phyloP scores from a whole-genome alignment of 2,329 filamentous ascomycete genomes.

The Teratosphaeriaceae sp. region DNA sequence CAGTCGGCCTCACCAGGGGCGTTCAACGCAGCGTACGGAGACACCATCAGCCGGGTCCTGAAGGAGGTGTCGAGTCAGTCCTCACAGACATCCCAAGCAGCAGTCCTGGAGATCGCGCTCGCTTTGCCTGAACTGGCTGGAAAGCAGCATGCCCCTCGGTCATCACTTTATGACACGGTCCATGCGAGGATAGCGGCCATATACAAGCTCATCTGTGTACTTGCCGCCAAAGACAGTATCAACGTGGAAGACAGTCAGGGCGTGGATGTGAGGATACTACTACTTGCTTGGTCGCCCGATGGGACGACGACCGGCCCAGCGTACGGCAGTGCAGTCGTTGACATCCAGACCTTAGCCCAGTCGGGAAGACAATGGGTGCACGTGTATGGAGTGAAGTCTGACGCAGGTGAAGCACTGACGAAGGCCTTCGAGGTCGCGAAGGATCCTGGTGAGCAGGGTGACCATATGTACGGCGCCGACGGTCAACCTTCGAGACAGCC shows the following conservation, averaged over 20 bases:
- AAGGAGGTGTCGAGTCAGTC: slow-evolving; percentile 33
- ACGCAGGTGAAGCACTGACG: slow-evolving; percentile 56
- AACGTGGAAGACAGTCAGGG: slow-evolving; percentile 61
- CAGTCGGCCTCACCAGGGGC: slow-evolving; percentile 34
- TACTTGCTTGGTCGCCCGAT: slow-evolving; percentile 55
- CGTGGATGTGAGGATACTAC: slow-evolving; percentile 67
- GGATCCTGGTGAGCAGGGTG: slow-evolving; percentile 25
- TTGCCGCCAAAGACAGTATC: slow-evolving; percentile 59
- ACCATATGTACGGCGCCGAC: too few species aligned
- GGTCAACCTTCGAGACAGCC: too few species aligned
- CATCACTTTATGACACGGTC: slow-evolving; percentile 57
- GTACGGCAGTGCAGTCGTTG: slow-evolving; percentile 43
- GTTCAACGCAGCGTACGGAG: slow-evolving; percentile 38
- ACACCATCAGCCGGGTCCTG: slow-evolving; percentile 37
- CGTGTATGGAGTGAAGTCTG: slow-evolving; percentile 61
- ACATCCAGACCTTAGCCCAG: slow-evolving; percentile 41
- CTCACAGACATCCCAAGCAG: slow-evolving; percentile 28
- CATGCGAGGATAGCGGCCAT: slow-evolving; percentile 69
- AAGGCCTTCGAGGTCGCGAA: slow-evolving; percentile 35
- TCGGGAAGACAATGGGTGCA: slow-evolving; percentile 53
- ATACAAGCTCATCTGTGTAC: slow-evolving; percentile 68
- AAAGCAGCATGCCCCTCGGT: slow-evolving; percentile 43
- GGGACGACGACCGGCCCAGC: slow-evolving; percentile 20
- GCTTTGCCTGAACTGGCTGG: slow-evolving; percentile 56
- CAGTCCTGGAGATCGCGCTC: slow-evolving; percentile 54